Evolutionary conservation across 1,284 basidiomycete species (phyloP).

Genomic region (Naganishia sp.): DNA sequence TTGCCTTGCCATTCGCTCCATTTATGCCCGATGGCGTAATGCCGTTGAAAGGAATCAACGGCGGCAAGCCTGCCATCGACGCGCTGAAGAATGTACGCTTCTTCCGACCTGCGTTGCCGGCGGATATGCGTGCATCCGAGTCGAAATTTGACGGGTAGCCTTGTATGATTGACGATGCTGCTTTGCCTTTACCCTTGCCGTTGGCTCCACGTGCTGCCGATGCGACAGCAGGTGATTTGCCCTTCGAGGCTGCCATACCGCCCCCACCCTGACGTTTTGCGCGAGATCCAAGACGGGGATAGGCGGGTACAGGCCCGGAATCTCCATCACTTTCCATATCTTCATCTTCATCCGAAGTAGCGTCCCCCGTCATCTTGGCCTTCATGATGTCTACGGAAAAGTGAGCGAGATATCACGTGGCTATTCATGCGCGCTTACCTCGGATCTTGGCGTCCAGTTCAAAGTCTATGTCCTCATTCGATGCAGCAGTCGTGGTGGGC

Average conservation of each 20-base stretch:
- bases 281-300: conserved; percentile 14
- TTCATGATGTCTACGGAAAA: conserved; percentile 27
- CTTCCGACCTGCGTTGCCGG: conserved; percentile 10
- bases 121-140: conserved; percentile 20
- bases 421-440: conserved; percentile 41
- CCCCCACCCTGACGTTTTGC: conserved; percentile 23
- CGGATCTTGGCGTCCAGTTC: conserved; percentile 51
- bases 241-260: conserved; percentile 14
- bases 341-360: conserved; percentile 30
- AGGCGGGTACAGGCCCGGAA: conserved; percentile 9
- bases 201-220: conserved; percentile 8
- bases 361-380: conserved; percentile 27
- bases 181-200: conserved; percentile 23
- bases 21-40: conserved; percentile 1
- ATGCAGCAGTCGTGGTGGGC: conserved; percentile 35
- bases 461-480: conserved; percentile 50
- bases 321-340: conserved; percentile 29
- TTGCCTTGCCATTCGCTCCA: conserved; percentile 14
- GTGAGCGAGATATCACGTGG: neutral
- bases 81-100: conserved; percentile 30
- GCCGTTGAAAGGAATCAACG: conserved; percentile 15
- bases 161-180: conserved; percentile 20
- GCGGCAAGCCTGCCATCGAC: conserved; percentile 16
- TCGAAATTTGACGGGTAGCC: conserved; percentile 26
- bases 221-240: conserved; percentile 7